Base-by-base conservation (phyloP, 345 rosid genomes). In the Eutrema heterophyllum region DNA sequence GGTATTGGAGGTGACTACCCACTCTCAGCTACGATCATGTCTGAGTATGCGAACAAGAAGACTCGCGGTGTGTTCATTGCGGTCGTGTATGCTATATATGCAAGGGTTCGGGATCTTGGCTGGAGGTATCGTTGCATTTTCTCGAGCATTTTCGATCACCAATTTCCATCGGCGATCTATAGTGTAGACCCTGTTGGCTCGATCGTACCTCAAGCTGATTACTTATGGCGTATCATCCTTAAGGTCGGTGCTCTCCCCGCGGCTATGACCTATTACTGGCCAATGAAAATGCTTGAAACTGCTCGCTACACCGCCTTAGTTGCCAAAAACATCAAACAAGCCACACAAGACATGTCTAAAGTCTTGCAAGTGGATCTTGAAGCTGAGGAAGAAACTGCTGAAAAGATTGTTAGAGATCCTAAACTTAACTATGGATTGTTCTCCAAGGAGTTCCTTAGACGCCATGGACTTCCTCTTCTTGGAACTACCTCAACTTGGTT, bases 1-100 rank as follows among this genome's bases (percentile, higher is more conserved):
- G 89, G 89, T 50, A 82, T 85, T 29, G 89, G 89, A 5, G 89
- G 89, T n/a, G 89, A 83, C 59, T 85, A 85, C 39, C 87, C 89
- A 7, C 83, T 85, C 14, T 86, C 89, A 1, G 87, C 89, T 12
- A 84, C 89, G 0, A 86, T 86, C 62, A 86, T 86, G 89, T 86
- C 89, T 2, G 89, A 86, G 43, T 84, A 84, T 18, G 89, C 89
- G 5, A 86, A 80, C 76, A 86, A 85, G 79, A 85, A 80, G 83
- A 85, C 85, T 30, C 83, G 87, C 0, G 89, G 89, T 3, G 89
- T 83, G 0, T 84, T 86, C 67, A 79, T 84, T 7, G 84, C 86
- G 5, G 86, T 84, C 10, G 86, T 86, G 14, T 86, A 84, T 49
- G 89, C 87, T 1, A 86, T n/a, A n/a, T n/a, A n/a, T 86, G 89